Percentiles rank a stretch among this genome's conserved stretches.
Evolutionary conservation across 768 basidiomycete species (phyloP).

Genomic region (Tylopilus felleus): DNA sequence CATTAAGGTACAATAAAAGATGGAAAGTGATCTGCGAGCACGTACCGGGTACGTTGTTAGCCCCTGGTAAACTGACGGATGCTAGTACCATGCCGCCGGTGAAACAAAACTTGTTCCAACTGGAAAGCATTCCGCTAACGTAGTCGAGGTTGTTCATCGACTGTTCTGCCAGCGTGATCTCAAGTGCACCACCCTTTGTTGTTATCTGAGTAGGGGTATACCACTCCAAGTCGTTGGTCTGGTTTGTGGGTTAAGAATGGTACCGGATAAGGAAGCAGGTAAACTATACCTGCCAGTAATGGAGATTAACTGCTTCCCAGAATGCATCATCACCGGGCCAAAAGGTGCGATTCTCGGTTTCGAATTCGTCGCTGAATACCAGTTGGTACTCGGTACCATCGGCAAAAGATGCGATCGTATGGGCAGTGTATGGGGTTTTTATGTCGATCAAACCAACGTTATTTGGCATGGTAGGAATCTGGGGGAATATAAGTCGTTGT

Average conservation of each 20-base stretch:
- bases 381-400: constrained; percentile 58
- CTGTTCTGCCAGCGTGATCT: constrained; percentile 68
- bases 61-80: constrained; percentile 69
- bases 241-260: not conserved
- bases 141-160: constrained; percentile 70
- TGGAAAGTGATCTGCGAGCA: not conserved
- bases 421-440: constrained; percentile 64
- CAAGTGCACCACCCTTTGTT: constrained; percentile 69
- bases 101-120: constrained; percentile 93
- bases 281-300: constrained; percentile 65
- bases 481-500: not conserved
- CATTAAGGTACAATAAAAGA: not conserved
- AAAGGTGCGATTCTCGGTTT: constrained; percentile 73
- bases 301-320: constrained; percentile 81
- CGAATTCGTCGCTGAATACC: constrained; percentile 89
- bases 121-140: constrained; percentile 64
- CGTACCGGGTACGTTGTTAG: constrained; percentile 47
- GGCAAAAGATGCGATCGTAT: constrained; percentile 49
- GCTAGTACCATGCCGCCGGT: constrained; percentile 79
- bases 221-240: constrained; percentile 83
- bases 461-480: constrained; percentile 60
- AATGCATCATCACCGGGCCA: constrained; percentile 82
- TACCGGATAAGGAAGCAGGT: not conserved
- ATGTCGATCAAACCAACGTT: constrained; percentile 71
- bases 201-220: constrained; percentile 79